Evolutionary conservation across 768 basidiomycete species (phyloP).

Genomic region (Tulasnella sp.): DNA sequence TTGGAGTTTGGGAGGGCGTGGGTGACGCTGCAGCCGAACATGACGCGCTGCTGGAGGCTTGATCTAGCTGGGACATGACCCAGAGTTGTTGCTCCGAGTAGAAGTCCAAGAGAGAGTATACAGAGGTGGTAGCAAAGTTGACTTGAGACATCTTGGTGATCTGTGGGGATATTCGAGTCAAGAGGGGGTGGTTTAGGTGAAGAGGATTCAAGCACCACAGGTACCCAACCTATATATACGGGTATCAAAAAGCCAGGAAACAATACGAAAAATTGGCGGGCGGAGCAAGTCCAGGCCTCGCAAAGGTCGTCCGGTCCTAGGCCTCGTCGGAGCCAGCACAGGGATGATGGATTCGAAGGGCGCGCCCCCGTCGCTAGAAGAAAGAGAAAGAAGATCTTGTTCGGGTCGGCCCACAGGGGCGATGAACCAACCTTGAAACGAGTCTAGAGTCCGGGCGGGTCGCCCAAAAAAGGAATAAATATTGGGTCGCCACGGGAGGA

Average conservation of each 20-base stretch:
- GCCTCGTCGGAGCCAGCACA: no score
- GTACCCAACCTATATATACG: no score
- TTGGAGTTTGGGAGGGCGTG: background rate
- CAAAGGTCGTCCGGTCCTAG: background rate
- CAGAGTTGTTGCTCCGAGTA: constrained; percentile 2
- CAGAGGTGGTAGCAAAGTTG: background rate
- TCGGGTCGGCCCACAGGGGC: no score
- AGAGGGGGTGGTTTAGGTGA: background rate
- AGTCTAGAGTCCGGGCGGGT: no score
- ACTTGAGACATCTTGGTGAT: background rate
- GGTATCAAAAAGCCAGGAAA: no score
- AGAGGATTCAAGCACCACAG: background rate
- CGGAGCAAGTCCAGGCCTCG: background rate
- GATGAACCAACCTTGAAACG: no score
- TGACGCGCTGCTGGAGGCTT: no score
- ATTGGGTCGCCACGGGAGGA: no score
- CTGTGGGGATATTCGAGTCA: background rate
- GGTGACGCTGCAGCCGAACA: background rate
- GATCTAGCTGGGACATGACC: background rate
- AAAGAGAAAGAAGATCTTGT: no score
- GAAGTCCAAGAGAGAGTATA: constrained; percentile 5
- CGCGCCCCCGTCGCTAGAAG: no score
- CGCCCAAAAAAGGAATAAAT: no score
- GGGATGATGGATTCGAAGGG: no score
- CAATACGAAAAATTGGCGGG: background rate